Percentiles rank a stretch among this genome's conserved stretches.
These are phyloP conservation scores for Phytopythium helicoides DNA, from an alignment of 352 stramenopile genomes.

Conservation along the genomic window DNA sequence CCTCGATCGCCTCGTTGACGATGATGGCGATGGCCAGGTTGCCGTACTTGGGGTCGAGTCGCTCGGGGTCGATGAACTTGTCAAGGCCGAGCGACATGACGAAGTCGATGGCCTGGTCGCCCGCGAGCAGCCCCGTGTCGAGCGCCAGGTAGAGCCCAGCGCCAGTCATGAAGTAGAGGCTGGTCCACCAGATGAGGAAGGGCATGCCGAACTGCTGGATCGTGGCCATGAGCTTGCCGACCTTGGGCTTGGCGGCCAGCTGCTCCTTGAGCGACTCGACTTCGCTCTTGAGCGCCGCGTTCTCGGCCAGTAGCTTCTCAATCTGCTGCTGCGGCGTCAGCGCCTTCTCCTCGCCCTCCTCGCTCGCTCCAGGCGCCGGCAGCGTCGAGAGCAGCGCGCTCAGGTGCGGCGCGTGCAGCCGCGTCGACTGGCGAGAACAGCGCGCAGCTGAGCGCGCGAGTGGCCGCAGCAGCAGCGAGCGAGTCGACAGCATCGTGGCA, in stretches of 20 bases:
- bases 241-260: slow-evolving; percentile 67
- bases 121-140: slow-evolving; percentile 62
- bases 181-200: slow-evolving; percentile 83
- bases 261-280: slow-evolving; percentile 56
- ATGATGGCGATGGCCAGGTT: slow-evolving; percentile 86
- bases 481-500: neutral
- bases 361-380: slow-evolving; percentile 25
- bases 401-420: slow-evolving; percentile 4
- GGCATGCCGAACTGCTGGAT: slow-evolving; percentile 85
- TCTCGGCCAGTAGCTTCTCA: slow-evolving; percentile 73
- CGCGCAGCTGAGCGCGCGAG: too few relatives aligned
- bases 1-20: slow-evolving; percentile 84
- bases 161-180: slow-evolving; percentile 67
- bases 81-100: slow-evolving; percentile 81
- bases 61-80: slow-evolving; percentile 65
- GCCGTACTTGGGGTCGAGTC: slow-evolving; percentile 81
- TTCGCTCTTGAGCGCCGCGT: slow-evolving; percentile 70
- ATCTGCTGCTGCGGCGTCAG: slow-evolving; percentile 55
- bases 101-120: slow-evolving; percentile 80
- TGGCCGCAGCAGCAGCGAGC: too few relatives aligned
- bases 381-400: slow-evolving; percentile 47
- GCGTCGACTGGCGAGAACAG: slow-evolving; percentile 3
- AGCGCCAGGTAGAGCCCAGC: slow-evolving; percentile 80
- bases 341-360: slow-evolving; percentile 18
- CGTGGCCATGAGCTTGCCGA: slow-evolving; percentile 69